Evolutionary conservation across 2,329 filamentous ascomycete genomes (phyloP), one percentile per base, ranked within the genome.

Genomic region (Aureobasidium sp.): DNA sequence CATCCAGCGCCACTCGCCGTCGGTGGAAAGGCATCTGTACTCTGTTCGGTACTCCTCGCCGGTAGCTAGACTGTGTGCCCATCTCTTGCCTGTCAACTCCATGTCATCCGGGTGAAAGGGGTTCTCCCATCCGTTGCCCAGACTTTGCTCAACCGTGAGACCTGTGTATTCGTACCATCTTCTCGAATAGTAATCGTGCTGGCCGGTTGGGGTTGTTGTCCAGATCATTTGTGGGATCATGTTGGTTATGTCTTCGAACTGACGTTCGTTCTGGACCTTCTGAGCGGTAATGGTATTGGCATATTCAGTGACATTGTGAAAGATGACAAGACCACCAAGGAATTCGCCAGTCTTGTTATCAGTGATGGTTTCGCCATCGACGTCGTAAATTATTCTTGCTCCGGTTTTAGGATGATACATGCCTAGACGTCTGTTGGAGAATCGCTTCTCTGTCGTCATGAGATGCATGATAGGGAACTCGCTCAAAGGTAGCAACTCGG

Each of bases 161-260:
- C 89, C 87, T 0, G 89, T 92, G 67, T 89, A 92, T n/a, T 84
- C 81, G 68, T 89, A 90, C 87, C 89, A 93, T n/a, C 86, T 78
- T 50, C 84, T 82, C 63, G 88, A 89, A 72, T 87, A 92, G 74
- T 90, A 92, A 67, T 92, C 88, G 66, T 84, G 80, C 29, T 76
- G 67, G 0, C 89, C 89, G 17, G 87, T 82, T 0, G 87, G 80
- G 0, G 75, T 84, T 0, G 88, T 83, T 0, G 87, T 91, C 88
- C 89, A 93, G 5, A 92, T 85, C 73, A 82, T 75, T 48, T 75
- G 71, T 0, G 76, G 76, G 60, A 79, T 75, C 66, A 77, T 87
- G 65, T 92, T 89, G 66, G 87, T 89, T 53, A 92, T 91, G 7
- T 87, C 78, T 68, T 85, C 85, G 71, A 93, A 92, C 53, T 88